A percentile compares a stretch with the other conserved stretches of the same genome.
These are phyloP conservation scores for Penicillium sp. DNA, from an alignment of 2,329 filamentous ascomycete species.

Conservation along the genomic window DNA sequence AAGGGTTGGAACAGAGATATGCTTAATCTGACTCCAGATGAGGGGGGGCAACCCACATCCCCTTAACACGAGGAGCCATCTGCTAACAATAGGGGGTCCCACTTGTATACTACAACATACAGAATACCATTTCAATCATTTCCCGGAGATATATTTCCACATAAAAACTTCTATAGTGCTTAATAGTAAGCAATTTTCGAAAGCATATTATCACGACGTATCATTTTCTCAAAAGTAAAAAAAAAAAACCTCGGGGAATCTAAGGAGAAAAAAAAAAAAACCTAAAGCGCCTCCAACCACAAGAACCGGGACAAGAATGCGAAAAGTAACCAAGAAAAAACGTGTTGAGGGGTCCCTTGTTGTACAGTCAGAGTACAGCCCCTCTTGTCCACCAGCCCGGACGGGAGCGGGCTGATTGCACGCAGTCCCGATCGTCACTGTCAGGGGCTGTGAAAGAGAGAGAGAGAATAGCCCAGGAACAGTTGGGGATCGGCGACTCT, in stretches of 20 bases:
- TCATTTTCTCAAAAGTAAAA: background rate
- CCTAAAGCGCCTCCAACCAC: background rate
- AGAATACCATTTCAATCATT: background rate
- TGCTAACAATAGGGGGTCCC: conserved; percentile 6
- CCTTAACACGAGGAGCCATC: conserved; percentile 5
- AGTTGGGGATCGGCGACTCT: conserved; percentile 2
- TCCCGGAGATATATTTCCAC: background rate
- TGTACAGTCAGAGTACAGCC: background rate
- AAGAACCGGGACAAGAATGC: conserved; percentile 2
- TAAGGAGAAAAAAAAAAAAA: background rate
- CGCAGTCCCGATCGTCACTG: conserved; percentile 21
- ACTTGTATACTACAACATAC: background rate
- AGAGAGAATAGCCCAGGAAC: background rate
- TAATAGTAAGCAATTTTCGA: background rate
- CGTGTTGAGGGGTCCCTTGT: background rate
- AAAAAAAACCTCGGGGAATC: background rate
- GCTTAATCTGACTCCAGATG: conserved; percentile 31
- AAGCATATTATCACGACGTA: background rate
- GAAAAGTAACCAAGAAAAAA: background rate
- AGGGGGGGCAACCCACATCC: conserved; percentile 16
- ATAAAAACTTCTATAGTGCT: background rate
- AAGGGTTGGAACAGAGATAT: conserved; percentile 27
- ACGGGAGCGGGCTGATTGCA: background rate
- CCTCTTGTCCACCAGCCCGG: background rate
- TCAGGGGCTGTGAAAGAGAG: conserved; percentile 14